phyloP scores from a whole-genome alignment of 2,329 filamentous ascomycete genomes.

The Esteya vermicola region DNA sequence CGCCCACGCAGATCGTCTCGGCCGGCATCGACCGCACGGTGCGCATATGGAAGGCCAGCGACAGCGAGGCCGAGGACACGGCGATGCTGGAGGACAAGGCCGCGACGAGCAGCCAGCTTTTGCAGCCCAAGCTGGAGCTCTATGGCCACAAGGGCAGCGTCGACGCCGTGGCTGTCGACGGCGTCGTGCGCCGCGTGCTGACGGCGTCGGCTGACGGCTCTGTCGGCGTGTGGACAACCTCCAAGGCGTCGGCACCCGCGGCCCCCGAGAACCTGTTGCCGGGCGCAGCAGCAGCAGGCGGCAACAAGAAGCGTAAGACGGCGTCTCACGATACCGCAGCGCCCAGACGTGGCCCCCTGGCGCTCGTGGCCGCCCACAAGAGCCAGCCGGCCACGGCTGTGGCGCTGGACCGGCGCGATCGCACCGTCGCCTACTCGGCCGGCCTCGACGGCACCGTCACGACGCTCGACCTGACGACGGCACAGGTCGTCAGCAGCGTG shows the following conservation, averaged over 20 bases:
- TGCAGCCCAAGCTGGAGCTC: conserved; percentile 17
- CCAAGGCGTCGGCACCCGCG: conserved; percentile 35
- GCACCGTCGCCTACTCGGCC: conserved; percentile 79
- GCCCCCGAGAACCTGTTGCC: conserved; percentile 59
- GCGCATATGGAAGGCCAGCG: conserved; percentile 88
- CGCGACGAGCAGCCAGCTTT: conserved; percentile 34
- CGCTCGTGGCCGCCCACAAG: conserved; percentile 58
- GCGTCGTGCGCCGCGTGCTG: conserved; percentile 60
- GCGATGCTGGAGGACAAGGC: conserved; percentile 55
- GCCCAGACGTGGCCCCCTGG: conserved; percentile 65
- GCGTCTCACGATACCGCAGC: conserved; percentile 30
- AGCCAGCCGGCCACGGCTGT: conserved; percentile 57
- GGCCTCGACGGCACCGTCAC: conserved; percentile 84
- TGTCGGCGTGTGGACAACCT: conserved; percentile 74
- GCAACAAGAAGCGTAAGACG: conserved; percentile 66
- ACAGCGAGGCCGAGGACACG: conserved; percentile 49
- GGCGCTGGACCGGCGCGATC: conserved; percentile 72
- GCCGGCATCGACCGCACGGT: conserved; percentile 75
- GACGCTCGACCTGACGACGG: conserved; percentile 82
- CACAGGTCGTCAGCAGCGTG: conserved; percentile 63
- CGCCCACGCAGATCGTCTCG: conserved; percentile 64
- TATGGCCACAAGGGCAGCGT: conserved; percentile 40
- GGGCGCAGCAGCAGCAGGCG: conserved; percentile 22
- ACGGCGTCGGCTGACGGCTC: conserved; percentile 73
- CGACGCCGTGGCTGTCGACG: conserved; percentile 59